Percentiles rank a stretch among this genome's conserved stretches.
phyloP scores from a whole-genome alignment of 2,329 filamentous ascomycete genomes.

The Scolecobasidium constrictum region DNA sequence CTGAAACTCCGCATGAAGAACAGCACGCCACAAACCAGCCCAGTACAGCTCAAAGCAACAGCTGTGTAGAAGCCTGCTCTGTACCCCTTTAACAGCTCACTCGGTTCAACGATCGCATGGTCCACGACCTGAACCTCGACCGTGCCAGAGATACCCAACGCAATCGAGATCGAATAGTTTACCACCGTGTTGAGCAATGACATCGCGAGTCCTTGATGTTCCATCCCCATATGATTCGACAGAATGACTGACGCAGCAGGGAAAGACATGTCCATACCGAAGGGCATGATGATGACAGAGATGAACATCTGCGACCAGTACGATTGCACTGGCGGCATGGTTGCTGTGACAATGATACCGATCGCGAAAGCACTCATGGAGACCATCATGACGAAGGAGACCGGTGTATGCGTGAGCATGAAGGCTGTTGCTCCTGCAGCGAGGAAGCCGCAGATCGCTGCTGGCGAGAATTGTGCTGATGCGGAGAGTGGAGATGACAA shows the following conservation, averaged over 20 bases:
- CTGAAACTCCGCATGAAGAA: conserved; percentile 15
- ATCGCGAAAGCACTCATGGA: conserved; percentile 24
- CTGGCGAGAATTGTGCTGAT: conserved; percentile 23
- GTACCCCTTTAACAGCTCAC: conserved; percentile 6
- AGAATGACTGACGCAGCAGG: conserved; percentile 19
- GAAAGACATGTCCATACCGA: conserved; percentile 17
- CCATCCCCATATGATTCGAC: conserved; percentile 17
- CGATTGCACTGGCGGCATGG: conserved; percentile 21
- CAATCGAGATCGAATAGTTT: conserved; percentile 17
- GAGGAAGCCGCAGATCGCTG: conserved; percentile 22
- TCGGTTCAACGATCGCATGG: not conserved
- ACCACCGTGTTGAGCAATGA: conserved; percentile 17
- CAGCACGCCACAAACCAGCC: conserved; percentile 14
- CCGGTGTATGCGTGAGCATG: conserved; percentile 25
- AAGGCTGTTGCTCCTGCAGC: conserved; percentile 25
- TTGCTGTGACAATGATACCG: conserved; percentile 20
- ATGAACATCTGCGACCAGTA: conserved; percentile 28
- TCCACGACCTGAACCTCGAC: conserved; percentile 9
- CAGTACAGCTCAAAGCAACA: conserved; percentile 15
- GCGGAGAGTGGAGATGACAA: conserved; percentile 20
- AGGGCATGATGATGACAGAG: conserved; percentile 13
- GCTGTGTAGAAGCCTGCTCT: conserved; percentile 15
- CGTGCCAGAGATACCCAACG: conserved; percentile 12
- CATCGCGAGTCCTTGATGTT: conserved; percentile 19
- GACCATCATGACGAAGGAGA: conserved; percentile 26